These are phyloP conservation scores for Cronartium quercuum DNA, from an alignment of 1,284 basidiomycete species.

Conservation along the genomic window DNA sequence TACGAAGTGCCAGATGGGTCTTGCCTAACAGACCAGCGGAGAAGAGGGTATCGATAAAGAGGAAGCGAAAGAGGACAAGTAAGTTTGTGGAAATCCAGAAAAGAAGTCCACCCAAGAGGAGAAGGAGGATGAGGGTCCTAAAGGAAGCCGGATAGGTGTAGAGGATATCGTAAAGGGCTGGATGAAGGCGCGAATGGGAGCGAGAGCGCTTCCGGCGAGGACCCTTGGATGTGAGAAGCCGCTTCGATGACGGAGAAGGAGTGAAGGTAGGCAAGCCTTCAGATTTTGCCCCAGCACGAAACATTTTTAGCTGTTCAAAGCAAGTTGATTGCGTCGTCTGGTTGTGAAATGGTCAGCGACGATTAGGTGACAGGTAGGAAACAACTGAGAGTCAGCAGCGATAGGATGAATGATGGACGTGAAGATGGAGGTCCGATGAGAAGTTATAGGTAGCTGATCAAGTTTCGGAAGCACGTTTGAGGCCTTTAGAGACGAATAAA, in stretches of 20 bases:
- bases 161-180: slow-evolving; percentile 35
- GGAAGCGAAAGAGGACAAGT: slow-evolving; percentile 23
- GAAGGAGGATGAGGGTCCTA: slow-evolving; percentile 16
- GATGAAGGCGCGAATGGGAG: slow-evolving; percentile 18
- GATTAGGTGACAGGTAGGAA: too few relatives aligned
- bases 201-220: slow-evolving; percentile 29
- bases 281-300: background rate
- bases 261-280: background rate
- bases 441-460: too few relatives aligned
- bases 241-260: background rate
- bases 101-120: slow-evolving; percentile 1
- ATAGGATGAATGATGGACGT: too few relatives aligned
- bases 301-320: too few relatives aligned
- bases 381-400: too few relatives aligned
- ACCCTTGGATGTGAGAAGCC: background rate
- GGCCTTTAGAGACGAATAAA: too few relatives aligned
- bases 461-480: too few relatives aligned
- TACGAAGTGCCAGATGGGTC: slow-evolving; percentile 40
- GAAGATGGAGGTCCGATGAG: too few relatives aligned
- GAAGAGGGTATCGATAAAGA: slow-evolving; percentile 26
- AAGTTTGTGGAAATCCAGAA: slow-evolving; percentile 34
- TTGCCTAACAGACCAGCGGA: slow-evolving; percentile 28
- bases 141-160: slow-evolving; percentile 36
- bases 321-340: too few relatives aligned
- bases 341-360: too few relatives aligned